Percentiles rank a stretch among this genome's conserved stretches.
Evolutionary conservation across 2,329 filamentous ascomycete species (phyloP).

Genomic region (Cladophialophora psammophila): DNA sequence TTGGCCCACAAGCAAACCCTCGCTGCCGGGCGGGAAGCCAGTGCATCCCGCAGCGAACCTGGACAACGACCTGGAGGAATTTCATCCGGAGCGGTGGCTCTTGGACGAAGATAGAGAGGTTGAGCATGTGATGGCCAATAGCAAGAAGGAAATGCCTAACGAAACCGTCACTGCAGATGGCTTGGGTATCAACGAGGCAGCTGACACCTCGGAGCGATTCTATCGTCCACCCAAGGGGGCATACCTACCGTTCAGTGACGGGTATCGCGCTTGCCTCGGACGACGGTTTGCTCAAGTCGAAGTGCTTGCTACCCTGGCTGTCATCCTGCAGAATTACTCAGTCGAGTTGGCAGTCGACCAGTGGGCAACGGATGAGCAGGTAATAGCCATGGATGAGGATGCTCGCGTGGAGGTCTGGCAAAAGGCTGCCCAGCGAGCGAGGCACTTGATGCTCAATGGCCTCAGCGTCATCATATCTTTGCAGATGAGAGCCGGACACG

Average conservation of each 20-base stretch:
- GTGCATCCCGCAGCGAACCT: slow-evolving; percentile 44
- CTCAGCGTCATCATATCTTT: slow-evolving; percentile 73
- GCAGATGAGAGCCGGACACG: slow-evolving; percentile 67
- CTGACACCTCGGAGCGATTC: slow-evolving; percentile 67
- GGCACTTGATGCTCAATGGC: slow-evolving; percentile 60
- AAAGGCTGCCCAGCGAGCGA: slow-evolving; percentile 65
- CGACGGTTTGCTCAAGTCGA: slow-evolving; percentile 65
- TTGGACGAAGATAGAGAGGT: slow-evolving; percentile 41
- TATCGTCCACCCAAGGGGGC: slow-evolving; percentile 64
- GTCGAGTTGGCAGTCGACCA: slow-evolving; percentile 74
- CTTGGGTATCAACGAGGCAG: slow-evolving; percentile 63
- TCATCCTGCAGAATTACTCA: slow-evolving; percentile 65
- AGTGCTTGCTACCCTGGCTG: slow-evolving; percentile 61
- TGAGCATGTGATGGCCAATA: slow-evolving; percentile 18
- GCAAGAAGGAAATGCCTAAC: slow-evolving; percentile 31
- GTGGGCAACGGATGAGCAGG: slow-evolving; percentile 63
- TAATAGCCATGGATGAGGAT: slow-evolving; percentile 57
- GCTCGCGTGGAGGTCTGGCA: slow-evolving; percentile 64
- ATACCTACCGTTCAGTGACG: slow-evolving; percentile 64
- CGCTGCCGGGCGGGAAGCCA: slow-evolving; percentile 48
- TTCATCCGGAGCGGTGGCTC: slow-evolving; percentile 77
- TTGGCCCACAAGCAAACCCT: slow-evolving; percentile 65
- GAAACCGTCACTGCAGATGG: slow-evolving; percentile 38
- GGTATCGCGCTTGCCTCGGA: slow-evolving; percentile 63
- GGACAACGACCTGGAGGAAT: slow-evolving; percentile 69